Percentiles rank a stretch among this genome's conserved stretches.
Evolutionary conservation across 352 stramenopile genomes (phyloP).

Genomic region (Phytophthora niederhauseri): DNA sequence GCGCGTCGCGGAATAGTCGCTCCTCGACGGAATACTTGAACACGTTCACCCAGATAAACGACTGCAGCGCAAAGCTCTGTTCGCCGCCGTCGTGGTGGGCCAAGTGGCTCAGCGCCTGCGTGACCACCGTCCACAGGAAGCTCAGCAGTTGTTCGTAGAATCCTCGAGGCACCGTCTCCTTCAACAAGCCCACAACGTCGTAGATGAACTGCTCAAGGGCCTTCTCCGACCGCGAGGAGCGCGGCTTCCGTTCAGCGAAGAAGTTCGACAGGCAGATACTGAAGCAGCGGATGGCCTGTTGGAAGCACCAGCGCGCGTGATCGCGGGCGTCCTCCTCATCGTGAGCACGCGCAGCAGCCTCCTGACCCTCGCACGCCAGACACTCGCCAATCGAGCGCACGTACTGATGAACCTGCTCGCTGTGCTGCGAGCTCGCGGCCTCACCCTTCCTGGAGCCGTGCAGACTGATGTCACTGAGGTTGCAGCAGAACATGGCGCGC

Average conservation of each 20-base stretch:
- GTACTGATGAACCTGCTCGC: slow-evolving; percentile 47
- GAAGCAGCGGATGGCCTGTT: slow-evolving; percentile 76
- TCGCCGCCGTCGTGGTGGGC: slow-evolving; percentile 36
- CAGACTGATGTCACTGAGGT: slow-evolving; percentile 62
- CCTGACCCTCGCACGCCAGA: slow-evolving; percentile 62
- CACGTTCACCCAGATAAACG: slow-evolving; percentile 84
- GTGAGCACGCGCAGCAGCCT: slow-evolving; percentile 37
- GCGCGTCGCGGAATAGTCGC: slow-evolving; percentile 60
- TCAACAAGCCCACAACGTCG: slow-evolving; percentile 64
- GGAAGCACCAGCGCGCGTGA: slow-evolving; percentile 66
- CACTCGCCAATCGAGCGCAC: slow-evolving; percentile 73
- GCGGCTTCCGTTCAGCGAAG: slow-evolving; percentile 37
- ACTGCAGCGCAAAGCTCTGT: slow-evolving; percentile 52
- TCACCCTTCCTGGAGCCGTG: slow-evolving; percentile 35
- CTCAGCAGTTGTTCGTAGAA: slow-evolving; percentile 60
- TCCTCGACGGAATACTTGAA: slow-evolving; percentile 84
- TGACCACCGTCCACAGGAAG: slow-evolving; percentile 73
- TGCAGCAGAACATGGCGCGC: slow-evolving; percentile 71
- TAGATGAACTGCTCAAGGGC: slow-evolving; percentile 66
- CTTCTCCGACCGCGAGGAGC: slow-evolving; percentile 23
- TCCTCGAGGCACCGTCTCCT: slow-evolving; percentile 66
- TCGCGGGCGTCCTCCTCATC: slow-evolving; percentile 36
- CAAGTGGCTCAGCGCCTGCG: slow-evolving; percentile 51
- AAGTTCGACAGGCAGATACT: slow-evolving; percentile 72
- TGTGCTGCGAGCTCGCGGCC: slow-evolving; percentile 30